These are phyloP conservation scores for Chalara sp. DNA, from an alignment of 2,329 filamentous ascomycete genomes.

Conservation along the genomic window DNA sequence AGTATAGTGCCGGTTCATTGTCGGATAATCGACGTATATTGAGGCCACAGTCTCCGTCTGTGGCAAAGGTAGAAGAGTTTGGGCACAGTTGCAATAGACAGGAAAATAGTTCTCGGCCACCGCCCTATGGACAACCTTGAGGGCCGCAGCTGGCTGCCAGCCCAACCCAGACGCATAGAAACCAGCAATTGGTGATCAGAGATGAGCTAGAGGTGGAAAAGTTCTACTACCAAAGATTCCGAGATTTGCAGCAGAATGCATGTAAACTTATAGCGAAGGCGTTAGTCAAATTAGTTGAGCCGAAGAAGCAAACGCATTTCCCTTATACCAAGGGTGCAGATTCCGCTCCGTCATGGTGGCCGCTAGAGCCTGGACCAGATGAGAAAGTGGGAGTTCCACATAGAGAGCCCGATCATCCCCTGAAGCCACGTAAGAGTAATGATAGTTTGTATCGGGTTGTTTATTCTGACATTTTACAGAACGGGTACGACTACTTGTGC, in stretches of 20 bases:
- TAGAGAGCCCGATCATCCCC: slow-evolving; percentile 68
- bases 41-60: too few relatives aligned
- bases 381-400: slow-evolving; percentile 51
- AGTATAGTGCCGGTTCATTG: too few relatives aligned
- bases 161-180: slow-evolving; percentile 15
- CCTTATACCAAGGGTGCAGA: slow-evolving; percentile 61
- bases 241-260: slow-evolving; percentile 61
- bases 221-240: slow-evolving; percentile 57
- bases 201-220: slow-evolving; percentile 47
- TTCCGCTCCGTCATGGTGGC: slow-evolving; percentile 63
- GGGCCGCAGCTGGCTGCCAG: slow-evolving; percentile 13
- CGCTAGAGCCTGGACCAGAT: slow-evolving; percentile 26
- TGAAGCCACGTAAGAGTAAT: slow-evolving; percentile 49
- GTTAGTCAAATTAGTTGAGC: slow-evolving; percentile 69
- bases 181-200: slow-evolving; percentile 40
- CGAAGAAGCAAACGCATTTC: slow-evolving; percentile 69
- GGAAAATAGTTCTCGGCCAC: slow-evolving; percentile 13
- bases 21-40: too few relatives aligned
- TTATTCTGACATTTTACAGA: slow-evolving; percentile 33
- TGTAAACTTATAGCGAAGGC: slow-evolving; percentile 69
- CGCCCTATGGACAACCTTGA: slow-evolving; percentile 3
- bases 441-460: neutral
- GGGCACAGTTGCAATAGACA: too few relatives aligned
- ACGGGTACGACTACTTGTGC: slow-evolving; percentile 49
- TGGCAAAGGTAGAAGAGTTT: slow-evolving; percentile 7